These are phyloP conservation scores for Iris macrosiphon DNA, from an alignment of 106 monocot genomes.

Conservation along the genomic window DNA sequence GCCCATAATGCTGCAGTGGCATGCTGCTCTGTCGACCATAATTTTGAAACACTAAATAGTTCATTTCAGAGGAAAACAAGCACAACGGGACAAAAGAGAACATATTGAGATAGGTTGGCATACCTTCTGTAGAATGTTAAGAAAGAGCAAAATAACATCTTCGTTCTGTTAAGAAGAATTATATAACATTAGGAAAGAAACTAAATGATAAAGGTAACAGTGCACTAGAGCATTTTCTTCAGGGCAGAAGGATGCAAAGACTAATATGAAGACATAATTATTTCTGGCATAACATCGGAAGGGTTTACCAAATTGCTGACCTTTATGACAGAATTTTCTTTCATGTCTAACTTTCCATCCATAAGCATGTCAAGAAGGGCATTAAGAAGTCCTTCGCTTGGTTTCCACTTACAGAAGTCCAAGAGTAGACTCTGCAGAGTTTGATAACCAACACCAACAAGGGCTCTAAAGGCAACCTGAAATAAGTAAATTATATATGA, in stretches of 20 bases:
- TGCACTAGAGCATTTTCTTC: too few relatives aligned
- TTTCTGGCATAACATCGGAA: too few relatives aligned
- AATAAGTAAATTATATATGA: conserved; percentile 14
- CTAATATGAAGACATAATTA: too few relatives aligned
- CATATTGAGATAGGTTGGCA: not conserved
- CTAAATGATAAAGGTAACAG: too few relatives aligned
- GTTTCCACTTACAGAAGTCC: conserved; percentile 77
- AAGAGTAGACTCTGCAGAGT: conserved; percentile 88
- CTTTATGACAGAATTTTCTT: conserved; percentile 56
- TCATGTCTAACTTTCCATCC: conserved; percentile 71
- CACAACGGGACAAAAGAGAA: not conserved
- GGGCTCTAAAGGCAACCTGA: conserved; percentile 73
- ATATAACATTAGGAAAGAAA: too few relatives aligned
- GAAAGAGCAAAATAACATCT: conserved; percentile 81
- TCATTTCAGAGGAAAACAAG: not conserved
- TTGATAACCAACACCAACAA: conserved; percentile 94
- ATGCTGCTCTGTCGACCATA: conserved; percentile 84
- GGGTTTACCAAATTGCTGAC: conserved; percentile 11
- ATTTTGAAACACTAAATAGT: conserved; percentile 13
- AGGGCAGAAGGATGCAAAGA: too few relatives aligned
- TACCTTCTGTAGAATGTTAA: conserved; percentile 82
- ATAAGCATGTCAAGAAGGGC: conserved; percentile 98
- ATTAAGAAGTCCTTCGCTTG: conserved; percentile 62
- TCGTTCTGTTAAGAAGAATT: too few relatives aligned
- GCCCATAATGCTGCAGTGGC: conserved; percentile 73